A percentile compares a stretch with the other conserved stretches of the same genome.
Evolutionary conservation across 1,284 basidiomycete species (phyloP).

Genomic region (Irpex lacteus): DNA sequence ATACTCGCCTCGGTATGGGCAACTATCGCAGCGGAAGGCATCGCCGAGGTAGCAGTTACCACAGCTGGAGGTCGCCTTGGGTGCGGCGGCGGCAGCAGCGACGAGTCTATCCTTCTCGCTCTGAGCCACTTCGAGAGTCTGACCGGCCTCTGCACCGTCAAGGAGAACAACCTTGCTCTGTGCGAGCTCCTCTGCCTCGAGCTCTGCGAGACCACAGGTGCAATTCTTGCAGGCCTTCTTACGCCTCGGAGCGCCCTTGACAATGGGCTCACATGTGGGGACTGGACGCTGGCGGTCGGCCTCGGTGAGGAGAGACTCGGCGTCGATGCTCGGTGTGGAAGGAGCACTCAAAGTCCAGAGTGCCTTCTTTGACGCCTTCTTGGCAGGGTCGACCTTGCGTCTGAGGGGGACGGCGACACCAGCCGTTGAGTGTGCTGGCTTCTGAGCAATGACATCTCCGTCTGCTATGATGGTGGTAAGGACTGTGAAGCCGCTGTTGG

Average conservation of each 20-base stretch:
- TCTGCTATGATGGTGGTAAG: conserved; percentile 39
- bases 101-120: conserved; percentile 64
- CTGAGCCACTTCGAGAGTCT: conserved; percentile 61
- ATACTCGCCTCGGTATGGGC: conserved; percentile 89
- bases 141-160: conserved; percentile 55
- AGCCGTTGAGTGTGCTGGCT: conserved; percentile 45
- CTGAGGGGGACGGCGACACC: conserved; percentile 39
- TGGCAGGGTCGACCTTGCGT: conserved; percentile 51
- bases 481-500: conserved; percentile 59
- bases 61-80: conserved; percentile 92
- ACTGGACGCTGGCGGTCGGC: conserved; percentile 70
- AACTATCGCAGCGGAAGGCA: conserved; percentile 94
- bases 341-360: conserved; percentile 73
- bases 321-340: conserved; percentile 66
- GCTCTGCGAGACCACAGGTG: conserved; percentile 89
- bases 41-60: conserved; percentile 98
- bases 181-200: conserved; percentile 77
- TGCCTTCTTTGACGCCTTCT: conserved; percentile 70
- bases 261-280: conserved; percentile 64
- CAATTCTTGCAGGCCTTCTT: conserved; percentile 95
- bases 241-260: conserved; percentile 50
- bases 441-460: conserved; percentile 60
- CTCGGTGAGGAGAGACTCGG: conserved; percentile 71
- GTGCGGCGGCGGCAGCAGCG: conserved; percentile 61
- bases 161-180: conserved; percentile 64